Evolutionary conservation across 2,329 filamentous ascomycete genomes (phyloP).

Genomic region (Sclerotiophoma versabilis): DNA sequence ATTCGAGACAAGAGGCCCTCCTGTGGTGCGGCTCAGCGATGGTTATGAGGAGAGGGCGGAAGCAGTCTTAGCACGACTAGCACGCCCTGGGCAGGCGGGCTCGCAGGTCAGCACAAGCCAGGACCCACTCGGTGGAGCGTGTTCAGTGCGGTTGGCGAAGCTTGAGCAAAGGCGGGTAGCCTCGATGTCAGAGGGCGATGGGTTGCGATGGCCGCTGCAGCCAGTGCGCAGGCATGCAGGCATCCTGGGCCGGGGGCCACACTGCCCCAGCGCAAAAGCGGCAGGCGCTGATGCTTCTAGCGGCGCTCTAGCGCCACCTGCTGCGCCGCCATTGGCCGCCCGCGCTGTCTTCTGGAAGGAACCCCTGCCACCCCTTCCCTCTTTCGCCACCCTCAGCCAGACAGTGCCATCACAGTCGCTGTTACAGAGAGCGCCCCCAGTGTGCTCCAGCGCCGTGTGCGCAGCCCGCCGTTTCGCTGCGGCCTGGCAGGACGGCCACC

Average conservation of each 20-base stretch:
- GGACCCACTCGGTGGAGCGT: constrained; percentile 25
- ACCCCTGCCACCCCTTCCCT: constrained; percentile 8
- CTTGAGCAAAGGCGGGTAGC: constrained; percentile 21
- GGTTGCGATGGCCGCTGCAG: constrained; percentile 14
- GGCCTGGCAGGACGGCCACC: neutral
- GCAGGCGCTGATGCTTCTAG: constrained; percentile 21
- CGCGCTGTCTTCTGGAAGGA: constrained; percentile 6
- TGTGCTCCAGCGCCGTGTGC: neutral
- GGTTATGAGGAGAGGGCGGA: constrained; percentile 44
- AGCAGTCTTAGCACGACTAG: constrained; percentile 16
- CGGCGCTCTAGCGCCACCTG: neutral
- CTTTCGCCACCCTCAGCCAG: constrained; percentile 18
- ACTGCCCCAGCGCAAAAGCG: constrained; percentile 18
- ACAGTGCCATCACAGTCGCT: constrained; percentile 17
- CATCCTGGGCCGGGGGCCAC: constrained; percentile 2
- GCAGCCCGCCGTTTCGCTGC: constrained; percentile 8
- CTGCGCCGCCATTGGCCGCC: constrained; percentile 7
- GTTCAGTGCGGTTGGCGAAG: constrained; percentile 20
- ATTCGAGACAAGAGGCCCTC: constrained; percentile 28
- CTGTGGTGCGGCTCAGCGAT: constrained; percentile 44
- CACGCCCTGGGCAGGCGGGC: constrained; percentile 16
- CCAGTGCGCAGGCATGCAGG: constrained; percentile 16
- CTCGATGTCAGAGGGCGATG: constrained; percentile 20
- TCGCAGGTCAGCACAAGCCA: constrained; percentile 24
- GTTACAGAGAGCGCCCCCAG: constrained; percentile 18